Evolutionary conservation across 2,329 filamentous ascomycete species (phyloP).

Genomic region (Colletotrichum viniferum): DNA sequence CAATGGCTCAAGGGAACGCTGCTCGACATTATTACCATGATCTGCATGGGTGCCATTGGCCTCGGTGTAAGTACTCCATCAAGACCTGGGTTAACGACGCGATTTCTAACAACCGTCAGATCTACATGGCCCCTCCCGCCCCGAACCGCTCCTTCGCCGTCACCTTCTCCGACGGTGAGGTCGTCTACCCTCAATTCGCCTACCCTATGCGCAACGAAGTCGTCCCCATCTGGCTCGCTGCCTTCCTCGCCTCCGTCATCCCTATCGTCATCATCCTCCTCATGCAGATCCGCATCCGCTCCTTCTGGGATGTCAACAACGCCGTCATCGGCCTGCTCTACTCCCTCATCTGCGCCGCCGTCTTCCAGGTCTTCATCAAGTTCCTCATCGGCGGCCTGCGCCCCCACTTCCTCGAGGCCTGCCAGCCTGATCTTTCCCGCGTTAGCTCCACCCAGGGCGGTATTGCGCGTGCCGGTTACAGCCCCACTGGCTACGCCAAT

Average conservation of each 20-base stretch:
- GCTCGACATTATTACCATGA: conserved; percentile 73
- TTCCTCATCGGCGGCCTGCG: conserved; percentile 75
- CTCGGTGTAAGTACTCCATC: conserved; percentile 58
- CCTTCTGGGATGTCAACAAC: conserved; percentile 76
- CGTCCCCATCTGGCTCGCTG: conserved; percentile 73
- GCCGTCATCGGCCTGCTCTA: conserved; percentile 72
- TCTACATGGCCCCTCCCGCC: conserved; percentile 68
- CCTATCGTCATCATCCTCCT: conserved; percentile 69
- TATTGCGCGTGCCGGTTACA: conserved; percentile 45
- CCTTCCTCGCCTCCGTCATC: conserved; percentile 66
- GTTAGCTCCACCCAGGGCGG: conserved; percentile 45
- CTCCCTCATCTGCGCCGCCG: conserved; percentile 70
- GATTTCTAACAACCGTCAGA: conserved; percentile 35
- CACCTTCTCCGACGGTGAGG: conserved; percentile 67
- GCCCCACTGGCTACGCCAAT: conserved; percentile 54
- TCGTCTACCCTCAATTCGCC: conserved; percentile 73
- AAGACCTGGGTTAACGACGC: not conserved
- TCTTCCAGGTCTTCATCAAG: conserved; percentile 80
- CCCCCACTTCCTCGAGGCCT: conserved; percentile 75
- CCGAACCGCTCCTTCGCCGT: conserved; percentile 74
- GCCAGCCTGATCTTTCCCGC: conserved; percentile 62
- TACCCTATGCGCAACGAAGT: conserved; percentile 75
- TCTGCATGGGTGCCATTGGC: conserved; percentile 66
- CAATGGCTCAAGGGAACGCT: conserved; percentile 73
- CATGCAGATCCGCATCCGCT: conserved; percentile 70